Base-by-base conservation (phyloP, 2,329 filamentous ascomycete genomes). In the Fusarium agapanthi region DNA sequence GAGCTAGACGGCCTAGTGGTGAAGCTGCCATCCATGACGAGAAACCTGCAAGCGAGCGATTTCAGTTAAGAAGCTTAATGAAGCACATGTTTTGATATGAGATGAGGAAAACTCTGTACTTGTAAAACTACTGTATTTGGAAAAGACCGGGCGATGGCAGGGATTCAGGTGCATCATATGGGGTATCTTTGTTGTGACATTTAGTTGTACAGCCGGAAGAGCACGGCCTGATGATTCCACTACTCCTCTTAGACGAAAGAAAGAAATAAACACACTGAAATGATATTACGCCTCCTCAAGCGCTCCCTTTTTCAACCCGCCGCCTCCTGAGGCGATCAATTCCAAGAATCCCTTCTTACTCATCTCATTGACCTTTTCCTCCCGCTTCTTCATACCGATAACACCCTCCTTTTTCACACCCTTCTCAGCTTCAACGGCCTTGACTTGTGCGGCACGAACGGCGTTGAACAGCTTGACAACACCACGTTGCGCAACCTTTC, bases 381-480 rank as follows among this genome's bases (percentile, higher is more conserved):
- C 92, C 73, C 94, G 90, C 81, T 93, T 90, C 69, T 88, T 89
- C 78, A 94, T 90, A 4, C 95, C 95, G 37, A 97, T 88, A 1
- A 97, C 86, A 7, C 94, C 93, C 68, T 91, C 89, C 75, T 90
- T 90, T 81, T 89, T 89, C 54, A 90, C 88, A 73, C 89, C 89
- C 81, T 86, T 89, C 79, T 93, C 91, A 10, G 94, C 92, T 82
- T 95, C 91, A 66, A 92, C 89, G 6, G 92, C 95, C 82, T 95
- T 93, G 64, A 98, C 93, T 83, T 99, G 96, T 20, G 96, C 95
- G 28, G 94, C 94, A 48, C 95, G 88, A 37, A 99, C 95, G 0
- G 96, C 96, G 81, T 98, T 98, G 84, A 99, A 99, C 65, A 99
- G 86, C 86, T 95, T 97, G 30, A 98, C 92, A 44, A 99, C 96